phyloP scores from a whole-genome alignment of 2,329 filamentous ascomycete species.

The Epichloe sibirici region DNA sequence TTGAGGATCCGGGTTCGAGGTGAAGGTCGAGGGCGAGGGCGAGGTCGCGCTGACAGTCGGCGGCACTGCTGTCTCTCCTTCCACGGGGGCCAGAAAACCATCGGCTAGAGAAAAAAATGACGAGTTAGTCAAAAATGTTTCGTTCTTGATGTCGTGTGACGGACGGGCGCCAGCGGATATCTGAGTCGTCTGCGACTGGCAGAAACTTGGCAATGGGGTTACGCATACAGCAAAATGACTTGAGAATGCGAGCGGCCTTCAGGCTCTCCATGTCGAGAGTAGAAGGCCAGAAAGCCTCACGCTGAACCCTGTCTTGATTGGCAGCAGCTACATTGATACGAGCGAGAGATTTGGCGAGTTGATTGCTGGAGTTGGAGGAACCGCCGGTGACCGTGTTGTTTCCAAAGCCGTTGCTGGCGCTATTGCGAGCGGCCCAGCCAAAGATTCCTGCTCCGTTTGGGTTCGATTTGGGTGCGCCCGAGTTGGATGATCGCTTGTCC shows the following conservation, averaged over 20 bases:
- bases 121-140: conserved; percentile 2
- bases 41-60: conserved; percentile 4
- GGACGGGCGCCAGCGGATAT: not conserved
- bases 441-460: conserved; percentile 20
- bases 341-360: conserved; percentile 12
- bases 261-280: conserved; percentile 81
- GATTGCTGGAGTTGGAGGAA: not conserved
- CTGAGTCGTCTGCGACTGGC: not conserved
- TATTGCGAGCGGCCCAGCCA: conserved; percentile 39
- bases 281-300: conserved; percentile 74
- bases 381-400: not conserved
- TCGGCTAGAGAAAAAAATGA: conserved; percentile 28
- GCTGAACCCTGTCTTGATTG: conserved; percentile 21
- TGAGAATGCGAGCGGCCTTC: conserved; percentile 79
- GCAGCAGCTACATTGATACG: conserved; percentile 24
- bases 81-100: conserved; percentile 39
- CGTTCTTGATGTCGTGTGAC: not conserved
- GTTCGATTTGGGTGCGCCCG: conserved; percentile 15
- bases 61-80: conserved; percentile 9
- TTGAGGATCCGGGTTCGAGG: conserved; percentile 24
- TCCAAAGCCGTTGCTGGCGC: conserved; percentile 11
- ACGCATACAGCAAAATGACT: conserved; percentile 70
- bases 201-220: not conserved
- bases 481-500: conserved; percentile 28
- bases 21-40: conserved; percentile 16